phyloP scores from a whole-genome alignment of 768 basidiomycete genomes.

The Crassisporium funariophilum region DNA sequence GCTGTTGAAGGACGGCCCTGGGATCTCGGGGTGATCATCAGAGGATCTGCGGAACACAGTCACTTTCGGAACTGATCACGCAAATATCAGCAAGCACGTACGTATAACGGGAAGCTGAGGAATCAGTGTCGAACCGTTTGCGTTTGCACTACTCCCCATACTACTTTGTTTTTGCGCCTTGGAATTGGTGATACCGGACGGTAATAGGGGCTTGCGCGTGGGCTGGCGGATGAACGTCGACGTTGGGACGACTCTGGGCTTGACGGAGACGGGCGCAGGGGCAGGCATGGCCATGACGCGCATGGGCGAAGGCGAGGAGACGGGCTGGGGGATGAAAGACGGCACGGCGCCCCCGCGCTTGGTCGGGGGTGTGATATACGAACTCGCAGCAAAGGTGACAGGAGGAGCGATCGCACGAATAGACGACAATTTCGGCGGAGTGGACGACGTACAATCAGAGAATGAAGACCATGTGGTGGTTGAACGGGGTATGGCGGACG shows the following conservation, averaged over 20 bases:
- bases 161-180: conserved; percentile 25
- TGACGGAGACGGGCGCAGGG: conserved; percentile 28
- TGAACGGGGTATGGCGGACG: conserved; percentile 34
- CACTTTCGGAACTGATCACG: no score
- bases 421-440: conserved; percentile 32
- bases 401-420: conserved; percentile 17
- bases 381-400: conserved; percentile 29
- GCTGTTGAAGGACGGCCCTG: conserved; percentile 24
- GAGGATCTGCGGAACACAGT: conserved; percentile 46
- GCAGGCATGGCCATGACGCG: conserved; percentile 27
- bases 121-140: conserved; percentile 67
- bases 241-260: conserved; percentile 31
- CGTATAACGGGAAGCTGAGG: conserved; percentile 52
- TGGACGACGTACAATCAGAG: conserved; percentile 34
- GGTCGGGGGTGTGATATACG: conserved; percentile 52
- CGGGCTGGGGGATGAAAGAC: conserved; percentile 66
- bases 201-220: conserved; percentile 38
- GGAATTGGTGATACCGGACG: conserved; percentile 27
- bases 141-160: conserved; percentile 12
- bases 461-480: conserved; percentile 27
- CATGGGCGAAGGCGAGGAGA: conserved; percentile 46
- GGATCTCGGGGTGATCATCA: conserved; percentile 19
- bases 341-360: conserved; percentile 50
- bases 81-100: conserved; percentile 62
- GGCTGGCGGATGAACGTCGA: conserved; percentile 50